phyloP scores from a whole-genome alignment of 2,329 filamentous ascomycete species.

The Hypocrella siamensis region DNA sequence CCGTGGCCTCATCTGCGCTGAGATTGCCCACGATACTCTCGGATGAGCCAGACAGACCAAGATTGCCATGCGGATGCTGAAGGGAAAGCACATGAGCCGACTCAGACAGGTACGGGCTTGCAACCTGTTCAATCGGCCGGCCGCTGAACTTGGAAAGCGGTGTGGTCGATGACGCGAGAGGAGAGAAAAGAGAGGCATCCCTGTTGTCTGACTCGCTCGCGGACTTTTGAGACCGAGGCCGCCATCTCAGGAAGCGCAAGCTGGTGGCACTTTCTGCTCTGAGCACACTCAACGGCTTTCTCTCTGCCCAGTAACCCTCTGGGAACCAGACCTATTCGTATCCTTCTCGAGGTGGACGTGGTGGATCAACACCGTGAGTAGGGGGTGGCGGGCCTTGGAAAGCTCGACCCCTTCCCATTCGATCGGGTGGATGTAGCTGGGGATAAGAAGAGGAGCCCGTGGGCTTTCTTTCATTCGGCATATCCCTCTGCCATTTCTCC shows the following conservation, averaged over 20 bases:
- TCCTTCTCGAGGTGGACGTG: slow-evolving; percentile 36
- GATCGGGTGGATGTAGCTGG: slow-evolving; percentile 1
- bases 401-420: neutral
- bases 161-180: slow-evolving; percentile 8
- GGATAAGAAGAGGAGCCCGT: neutral
- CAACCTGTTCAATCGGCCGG: slow-evolving; percentile 7
- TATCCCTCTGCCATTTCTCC: slow-evolving; percentile 2
- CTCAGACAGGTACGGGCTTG: slow-evolving; percentile 30
- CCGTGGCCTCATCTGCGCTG: slow-evolving; percentile 1
- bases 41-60: slow-evolving; percentile 3
- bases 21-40: slow-evolving; percentile 4
- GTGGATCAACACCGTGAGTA: slow-evolving; percentile 29
- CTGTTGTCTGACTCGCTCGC: slow-evolving; percentile 16
- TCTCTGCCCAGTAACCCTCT: slow-evolving; percentile 46
- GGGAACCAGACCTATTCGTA: slow-evolving; percentile 50
- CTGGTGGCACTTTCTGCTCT: slow-evolving; percentile 17
- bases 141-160: slow-evolving; percentile 5
- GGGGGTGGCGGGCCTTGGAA: slow-evolving; percentile 3
- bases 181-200: slow-evolving; percentile 9
- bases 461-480: slow-evolving; percentile 1
- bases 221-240: slow-evolving; percentile 19
- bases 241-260: slow-evolving; percentile 24
- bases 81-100: slow-evolving; percentile 31
- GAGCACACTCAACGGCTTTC: slow-evolving; percentile 16
- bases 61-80: slow-evolving; percentile 16